A percentile compares a stretch with the other conserved stretches of the same genome.
phyloP scores from a whole-genome alignment of 2,329 filamentous ascomycete genomes.

The Talaromyces sp. region DNA sequence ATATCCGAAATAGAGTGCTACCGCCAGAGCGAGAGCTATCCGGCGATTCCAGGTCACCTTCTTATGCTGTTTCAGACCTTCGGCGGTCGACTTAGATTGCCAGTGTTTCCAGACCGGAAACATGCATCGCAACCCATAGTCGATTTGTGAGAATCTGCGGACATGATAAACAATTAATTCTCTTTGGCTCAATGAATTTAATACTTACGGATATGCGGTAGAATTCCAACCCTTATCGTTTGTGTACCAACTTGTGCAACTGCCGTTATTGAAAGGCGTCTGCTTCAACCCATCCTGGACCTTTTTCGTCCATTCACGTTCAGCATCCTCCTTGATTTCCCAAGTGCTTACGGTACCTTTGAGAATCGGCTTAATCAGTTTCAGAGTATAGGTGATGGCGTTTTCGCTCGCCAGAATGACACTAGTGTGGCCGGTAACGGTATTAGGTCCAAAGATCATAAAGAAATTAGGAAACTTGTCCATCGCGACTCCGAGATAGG shows the following conservation, averaged over 20 bases:
- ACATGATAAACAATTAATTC: slow-evolving; percentile 17
- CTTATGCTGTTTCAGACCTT: slow-evolving; percentile 40
- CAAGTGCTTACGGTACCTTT: slow-evolving; percentile 44
- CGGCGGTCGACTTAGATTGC: slow-evolving; percentile 50
- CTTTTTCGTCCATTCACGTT: slow-evolving; percentile 47
- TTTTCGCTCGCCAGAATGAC: slow-evolving; percentile 62
- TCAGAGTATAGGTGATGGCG: slow-evolving; percentile 58
- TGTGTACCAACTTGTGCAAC: slow-evolving; percentile 52
- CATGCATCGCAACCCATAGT: slow-evolving; percentile 50
- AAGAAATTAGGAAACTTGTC: slow-evolving; percentile 66
- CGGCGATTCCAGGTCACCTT: slow-evolving; percentile 22
- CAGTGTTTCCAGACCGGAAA: slow-evolving; percentile 56
- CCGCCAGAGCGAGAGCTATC: slow-evolving; percentile 21
- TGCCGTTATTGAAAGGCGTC: slow-evolving; percentile 48
- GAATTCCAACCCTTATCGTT: slow-evolving; percentile 50
- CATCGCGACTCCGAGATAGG: slow-evolving; percentile 58
- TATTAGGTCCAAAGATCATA: slow-evolving; percentile 62
- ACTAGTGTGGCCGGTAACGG: slow-evolving; percentile 59
- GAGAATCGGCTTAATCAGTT: slow-evolving; percentile 56
- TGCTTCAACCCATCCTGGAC: slow-evolving; percentile 48
- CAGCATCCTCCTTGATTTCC: slow-evolving; percentile 50
- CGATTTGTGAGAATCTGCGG: slow-evolving; percentile 49
- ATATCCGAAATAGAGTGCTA: slow-evolving; percentile 22
- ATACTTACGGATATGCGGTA: slow-evolving; percentile 45
- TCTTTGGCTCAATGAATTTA: not conserved